Conservation (phyloP, 2,329 filamentous ascomycete genomes). For the Macrophomina phaseolina region DNA sequence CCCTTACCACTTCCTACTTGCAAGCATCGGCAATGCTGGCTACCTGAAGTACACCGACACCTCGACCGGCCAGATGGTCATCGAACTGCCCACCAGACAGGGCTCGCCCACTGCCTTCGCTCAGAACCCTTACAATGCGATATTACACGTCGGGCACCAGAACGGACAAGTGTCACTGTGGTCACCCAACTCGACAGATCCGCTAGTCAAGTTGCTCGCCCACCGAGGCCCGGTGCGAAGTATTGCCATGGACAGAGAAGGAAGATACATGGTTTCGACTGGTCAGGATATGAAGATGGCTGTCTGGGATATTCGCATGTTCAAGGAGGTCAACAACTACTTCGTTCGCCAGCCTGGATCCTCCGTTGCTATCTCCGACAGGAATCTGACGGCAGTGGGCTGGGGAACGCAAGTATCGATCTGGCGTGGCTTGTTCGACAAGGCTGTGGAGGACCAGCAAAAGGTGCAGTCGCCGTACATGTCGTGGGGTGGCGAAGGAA, state of each 20-base stretch:
- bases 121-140: constrained; percentile 91
- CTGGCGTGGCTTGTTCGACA: constrained; percentile 89
- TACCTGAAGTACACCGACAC: constrained; percentile 94
- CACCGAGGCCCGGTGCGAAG: constrained; percentile 88
- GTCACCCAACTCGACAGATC: constrained; percentile 88
- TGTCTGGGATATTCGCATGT: constrained; percentile 95
- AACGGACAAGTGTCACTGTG: constrained; percentile 94
- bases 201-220: constrained; percentile 88
- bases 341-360: constrained; percentile 82
- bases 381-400: constrained; percentile 83
- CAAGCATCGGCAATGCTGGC: constrained; percentile 71
- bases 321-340: constrained; percentile 90
- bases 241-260: constrained; percentile 84
- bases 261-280: constrained; percentile 92
- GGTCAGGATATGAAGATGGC: constrained; percentile 90
- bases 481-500: constrained; percentile 87
- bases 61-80: constrained; percentile 86
- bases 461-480: constrained; percentile 91
- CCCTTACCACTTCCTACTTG: constrained; percentile 93
- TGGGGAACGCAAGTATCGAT: constrained; percentile 89
- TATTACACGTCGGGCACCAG: constrained; percentile 90
- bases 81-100: constrained; percentile 82
- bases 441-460: constrained; percentile 62
- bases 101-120: constrained; percentile 82
- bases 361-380: constrained; percentile 86